A percentile compares a stretch with the other conserved stretches of the same genome.
phyloP scores from a whole-genome alignment of 306 rosid species.

The Casuarina glauca region DNA sequence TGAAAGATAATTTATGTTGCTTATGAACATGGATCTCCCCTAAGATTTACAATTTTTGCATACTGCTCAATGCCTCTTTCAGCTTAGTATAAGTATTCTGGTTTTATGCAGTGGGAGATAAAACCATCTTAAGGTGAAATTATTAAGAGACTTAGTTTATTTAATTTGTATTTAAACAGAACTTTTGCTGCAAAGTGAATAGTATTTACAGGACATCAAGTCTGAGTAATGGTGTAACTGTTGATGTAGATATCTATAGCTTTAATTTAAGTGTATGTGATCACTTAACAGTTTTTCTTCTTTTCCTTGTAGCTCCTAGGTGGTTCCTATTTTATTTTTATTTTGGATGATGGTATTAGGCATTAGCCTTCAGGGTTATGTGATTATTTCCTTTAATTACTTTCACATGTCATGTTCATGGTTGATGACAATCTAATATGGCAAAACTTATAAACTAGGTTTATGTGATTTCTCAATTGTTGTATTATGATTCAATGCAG shows the following conservation, averaged over 20 bases:
- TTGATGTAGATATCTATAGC: background rate
- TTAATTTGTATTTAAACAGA: background rate
- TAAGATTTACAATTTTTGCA: background rate
- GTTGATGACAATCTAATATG: background rate
- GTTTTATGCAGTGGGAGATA: background rate
- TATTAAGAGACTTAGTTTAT: background rate
- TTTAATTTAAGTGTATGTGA: background rate
- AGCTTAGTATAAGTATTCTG: background rate
- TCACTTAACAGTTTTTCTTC: background rate
- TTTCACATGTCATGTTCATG: background rate
- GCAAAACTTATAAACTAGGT: conserved; percentile 2
- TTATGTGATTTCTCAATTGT: conserved; percentile 19
- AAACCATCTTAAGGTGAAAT: background rate
- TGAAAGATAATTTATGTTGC: background rate
- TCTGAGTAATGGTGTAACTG: background rate
- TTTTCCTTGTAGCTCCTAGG: background rate
- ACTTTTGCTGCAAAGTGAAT: background rate
- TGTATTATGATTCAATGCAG: conserved; percentile 45
- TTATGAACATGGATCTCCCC: background rate
- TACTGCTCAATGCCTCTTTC: background rate
- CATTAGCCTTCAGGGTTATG: background rate
- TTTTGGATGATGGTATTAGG: background rate
- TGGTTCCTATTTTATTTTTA: background rate
- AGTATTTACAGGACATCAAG: background rate
- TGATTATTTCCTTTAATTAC: background rate